Evolutionary conservation across 2,329 filamentous ascomycete species (phyloP).

Genomic region (Cytospora piceae): DNA sequence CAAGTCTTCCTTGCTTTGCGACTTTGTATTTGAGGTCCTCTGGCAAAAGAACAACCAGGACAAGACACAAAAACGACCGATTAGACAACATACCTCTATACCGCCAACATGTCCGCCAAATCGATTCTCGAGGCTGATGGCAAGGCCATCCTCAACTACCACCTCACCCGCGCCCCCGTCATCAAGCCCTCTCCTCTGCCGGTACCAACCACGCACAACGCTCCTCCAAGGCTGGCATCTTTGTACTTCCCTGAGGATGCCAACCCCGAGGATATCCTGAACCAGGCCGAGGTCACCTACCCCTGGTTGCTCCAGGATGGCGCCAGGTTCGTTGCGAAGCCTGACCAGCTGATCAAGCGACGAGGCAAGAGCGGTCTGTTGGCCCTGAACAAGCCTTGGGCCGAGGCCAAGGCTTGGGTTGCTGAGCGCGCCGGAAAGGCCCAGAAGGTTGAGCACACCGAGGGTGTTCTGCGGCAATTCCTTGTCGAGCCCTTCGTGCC

Average conservation of each 20-base stretch:
- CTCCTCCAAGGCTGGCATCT: slow-evolving; percentile 86
- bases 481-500: slow-evolving; percentile 98
- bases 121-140: slow-evolving; percentile 98
- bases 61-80: slow-evolving; percentile 21
- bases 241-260: slow-evolving; percentile 91
- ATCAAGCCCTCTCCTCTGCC: slow-evolving; percentile 98
- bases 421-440: slow-evolving; percentile 88
- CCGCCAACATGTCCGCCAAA: slow-evolving; percentile 82
- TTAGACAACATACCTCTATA: slow-evolving; percentile 31
- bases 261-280: slow-evolving; percentile 79
- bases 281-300: slow-evolving; percentile 95
- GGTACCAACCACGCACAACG: slow-evolving; percentile 82
- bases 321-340: slow-evolving; percentile 93
- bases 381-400: slow-evolving; percentile 95
- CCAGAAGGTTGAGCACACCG: slow-evolving; percentile 89
- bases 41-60: slow-evolving; percentile 19
- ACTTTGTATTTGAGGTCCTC: slow-evolving; percentile 28
- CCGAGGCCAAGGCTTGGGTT: slow-evolving; percentile 93
- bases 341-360: slow-evolving; percentile 99
- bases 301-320: slow-evolving; percentile 87
- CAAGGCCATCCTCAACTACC: slow-evolving; percentile 99
- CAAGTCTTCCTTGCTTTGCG: slow-evolving; percentile 25
- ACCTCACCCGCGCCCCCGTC: slow-evolving; percentile 94
- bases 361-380: slow-evolving; percentile 98
- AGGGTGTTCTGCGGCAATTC: slow-evolving; percentile 90